Conservation (phyloP, 78 protist species). For the Diacronema lutheri region DNA sequence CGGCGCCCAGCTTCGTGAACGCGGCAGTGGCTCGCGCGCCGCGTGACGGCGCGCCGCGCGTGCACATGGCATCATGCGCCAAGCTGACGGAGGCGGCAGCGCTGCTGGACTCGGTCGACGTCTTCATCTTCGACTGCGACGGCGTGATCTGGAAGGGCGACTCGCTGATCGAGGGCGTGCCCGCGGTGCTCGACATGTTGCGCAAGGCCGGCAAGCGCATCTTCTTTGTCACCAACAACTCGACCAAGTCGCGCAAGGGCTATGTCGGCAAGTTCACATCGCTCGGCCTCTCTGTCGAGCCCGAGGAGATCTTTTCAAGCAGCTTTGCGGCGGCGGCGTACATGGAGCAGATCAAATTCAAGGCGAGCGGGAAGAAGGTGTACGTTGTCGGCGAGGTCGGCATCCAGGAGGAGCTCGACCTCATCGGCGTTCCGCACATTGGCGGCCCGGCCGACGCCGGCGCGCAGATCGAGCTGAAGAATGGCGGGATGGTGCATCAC, state of each 20-base stretch:
- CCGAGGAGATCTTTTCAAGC: conserved; percentile 43
- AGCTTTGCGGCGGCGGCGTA: conserved; percentile 51
- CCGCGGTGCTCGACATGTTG: conserved; percentile 20
- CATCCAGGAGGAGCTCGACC: conserved; percentile 43
- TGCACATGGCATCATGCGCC: too few species aligned
- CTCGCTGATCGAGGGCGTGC: conserved; percentile 18
- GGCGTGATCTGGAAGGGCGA: conserved; percentile 50
- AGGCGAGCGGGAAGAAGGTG: conserved; percentile 40
- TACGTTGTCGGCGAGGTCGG: conserved; percentile 54
- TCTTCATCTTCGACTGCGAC: conserved; percentile 47
- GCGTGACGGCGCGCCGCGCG: too few species aligned
- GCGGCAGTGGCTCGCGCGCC: too few species aligned
- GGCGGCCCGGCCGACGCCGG: conserved; percentile 21
- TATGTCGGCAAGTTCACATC: conserved; percentile 33
- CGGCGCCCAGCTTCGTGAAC: too few species aligned
- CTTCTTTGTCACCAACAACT: conserved; percentile 44
- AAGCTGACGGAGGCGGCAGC: too few species aligned
- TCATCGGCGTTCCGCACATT: conserved; percentile 17
- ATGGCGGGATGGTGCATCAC: conserved; percentile 4
- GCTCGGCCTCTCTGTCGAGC: not conserved
- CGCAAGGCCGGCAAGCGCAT: conserved; percentile 22
- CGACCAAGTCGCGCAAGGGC: conserved; percentile 45
- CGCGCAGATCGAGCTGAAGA: conserved; percentile 29
- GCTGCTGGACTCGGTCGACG: conserved; percentile 4
- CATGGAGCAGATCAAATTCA: conserved; percentile 45